phyloP scores from a whole-genome alignment of 192 early-diverging fungal genomes.

The Coemansia sp. region DNA sequence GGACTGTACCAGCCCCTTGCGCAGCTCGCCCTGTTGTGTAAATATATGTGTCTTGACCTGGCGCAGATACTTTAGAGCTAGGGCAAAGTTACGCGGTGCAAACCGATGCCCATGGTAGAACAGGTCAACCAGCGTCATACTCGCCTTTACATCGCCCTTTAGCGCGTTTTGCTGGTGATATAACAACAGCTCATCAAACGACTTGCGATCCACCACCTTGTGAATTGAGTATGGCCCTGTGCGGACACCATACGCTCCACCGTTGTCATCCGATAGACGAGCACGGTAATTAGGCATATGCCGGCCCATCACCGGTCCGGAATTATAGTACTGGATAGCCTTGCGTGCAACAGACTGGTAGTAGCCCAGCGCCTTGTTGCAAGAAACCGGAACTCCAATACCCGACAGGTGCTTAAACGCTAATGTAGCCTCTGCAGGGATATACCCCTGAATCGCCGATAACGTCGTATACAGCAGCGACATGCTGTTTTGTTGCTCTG shows the following conservation, averaged over 20 bases:
- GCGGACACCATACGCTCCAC: conserved; percentile 84
- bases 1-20: conserved; percentile 16
- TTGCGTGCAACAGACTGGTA: conserved; percentile 81
- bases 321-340: conserved; percentile 64
- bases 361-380: conserved; percentile 72
- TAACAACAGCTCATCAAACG: conserved; percentile 75
- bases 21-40: conserved; percentile 26
- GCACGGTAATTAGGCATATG: conserved; percentile 65
- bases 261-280: conserved; percentile 72
- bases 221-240: conserved; percentile 56
- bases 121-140: conserved; percentile 71
- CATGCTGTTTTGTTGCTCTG: conserved; percentile 43
- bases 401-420: conserved; percentile 83
- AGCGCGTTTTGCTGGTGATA: conserved; percentile 67
- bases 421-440: conserved; percentile 75
- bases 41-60: conserved; percentile 17
- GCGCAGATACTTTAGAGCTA: conserved; percentile 30
- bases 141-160: conserved; percentile 41
- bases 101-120: conserved; percentile 75
- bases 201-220: conserved; percentile 52
- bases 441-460: conserved; percentile 74
- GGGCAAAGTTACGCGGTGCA: conserved; percentile 29
- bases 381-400: conserved; percentile 76
- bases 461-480: conserved; percentile 77
- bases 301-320: conserved; percentile 83